A percentile compares a stretch with the other conserved stretches of the same genome.
phyloP scores from a whole-genome alignment of 768 basidiomycete genomes.

The Russula sp. region DNA sequence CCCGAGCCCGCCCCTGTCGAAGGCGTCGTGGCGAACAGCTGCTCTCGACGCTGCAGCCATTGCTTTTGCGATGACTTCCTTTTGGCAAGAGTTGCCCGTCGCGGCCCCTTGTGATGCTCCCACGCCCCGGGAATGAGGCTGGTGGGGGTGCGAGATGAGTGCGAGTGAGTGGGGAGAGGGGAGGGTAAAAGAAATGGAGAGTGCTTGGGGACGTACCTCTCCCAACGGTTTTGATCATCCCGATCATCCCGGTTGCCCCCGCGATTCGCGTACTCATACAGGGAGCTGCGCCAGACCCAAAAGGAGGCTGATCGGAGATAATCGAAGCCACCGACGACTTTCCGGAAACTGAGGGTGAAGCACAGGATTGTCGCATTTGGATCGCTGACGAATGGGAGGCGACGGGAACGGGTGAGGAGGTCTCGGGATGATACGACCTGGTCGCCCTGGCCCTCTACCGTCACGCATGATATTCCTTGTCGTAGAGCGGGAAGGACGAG shows the following conservation, averaged over 20 bases:
- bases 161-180: too few species aligned
- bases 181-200: too few species aligned
- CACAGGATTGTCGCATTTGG: slow-evolving; percentile 14
- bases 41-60: too few species aligned
- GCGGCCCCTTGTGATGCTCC: too few species aligned
- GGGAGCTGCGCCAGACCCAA: slow-evolving; percentile 19
- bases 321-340: slow-evolving; percentile 21
- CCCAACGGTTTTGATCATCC: too few species aligned
- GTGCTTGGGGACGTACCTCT: too few species aligned
- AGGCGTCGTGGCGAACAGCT: too few species aligned
- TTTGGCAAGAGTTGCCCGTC: too few species aligned
- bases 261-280: slow-evolving; percentile 12
- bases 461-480: slow-evolving; percentile 18
- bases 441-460: slow-evolving; percentile 26
- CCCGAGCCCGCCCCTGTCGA: too few species aligned
- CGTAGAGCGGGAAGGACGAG: slow-evolving; percentile 22
- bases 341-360: slow-evolving; percentile 24
- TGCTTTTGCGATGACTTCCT: too few species aligned
- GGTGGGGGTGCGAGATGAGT: too few species aligned
- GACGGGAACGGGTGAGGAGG: slow-evolving; percentile 4
- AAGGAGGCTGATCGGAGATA: slow-evolving; percentile 26
- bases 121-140: too few species aligned
- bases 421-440: slow-evolving; percentile 12
- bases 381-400: slow-evolving; percentile 23
- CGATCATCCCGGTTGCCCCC: slow-evolving; percentile 5